Conservation (phyloP, 805 yeast species). For the Suhomyces sp. region DNA sequence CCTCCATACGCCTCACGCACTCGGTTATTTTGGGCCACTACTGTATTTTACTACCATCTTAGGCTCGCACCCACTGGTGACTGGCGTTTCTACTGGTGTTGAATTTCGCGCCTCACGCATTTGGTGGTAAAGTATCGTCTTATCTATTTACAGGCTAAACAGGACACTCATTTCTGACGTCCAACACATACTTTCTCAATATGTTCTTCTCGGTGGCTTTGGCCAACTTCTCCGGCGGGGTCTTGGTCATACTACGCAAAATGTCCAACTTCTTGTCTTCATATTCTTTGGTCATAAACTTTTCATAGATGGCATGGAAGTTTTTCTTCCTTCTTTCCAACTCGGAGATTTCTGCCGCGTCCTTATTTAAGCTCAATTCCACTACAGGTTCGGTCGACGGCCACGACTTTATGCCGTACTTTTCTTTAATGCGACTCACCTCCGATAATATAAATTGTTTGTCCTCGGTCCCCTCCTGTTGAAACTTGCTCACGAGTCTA, state of each 20-base stretch:
- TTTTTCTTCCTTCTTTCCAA: constrained; percentile 28
- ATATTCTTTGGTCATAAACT: constrained; percentile 29
- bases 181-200: constrained; percentile 59
- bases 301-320: constrained; percentile 29
- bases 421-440: constrained; percentile 35
- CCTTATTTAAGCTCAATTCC: constrained; percentile 27
- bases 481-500: constrained; percentile 23
- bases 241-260: constrained; percentile 25
- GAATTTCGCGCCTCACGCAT: too few relatives aligned
- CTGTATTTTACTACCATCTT: too few relatives aligned
- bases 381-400: constrained; percentile 41
- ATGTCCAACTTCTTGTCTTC: constrained; percentile 24
- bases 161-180: constrained; percentile 15
- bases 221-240: constrained; percentile 41
- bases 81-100: too few relatives aligned
- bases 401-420: constrained; percentile 39
- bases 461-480: constrained; percentile 21
- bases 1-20: too few relatives aligned
- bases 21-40: too few relatives aligned
- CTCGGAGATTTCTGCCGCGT: constrained; percentile 24
- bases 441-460: constrained; percentile 23
- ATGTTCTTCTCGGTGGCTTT: constrained; percentile 66
- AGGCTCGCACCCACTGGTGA: too few relatives aligned
- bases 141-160: not conserved
- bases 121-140: too few relatives aligned